Evolutionary conservation across 2,329 filamentous ascomycete genomes (phyloP).

Genomic region (Scopulariopsis brevicaulis): DNA sequence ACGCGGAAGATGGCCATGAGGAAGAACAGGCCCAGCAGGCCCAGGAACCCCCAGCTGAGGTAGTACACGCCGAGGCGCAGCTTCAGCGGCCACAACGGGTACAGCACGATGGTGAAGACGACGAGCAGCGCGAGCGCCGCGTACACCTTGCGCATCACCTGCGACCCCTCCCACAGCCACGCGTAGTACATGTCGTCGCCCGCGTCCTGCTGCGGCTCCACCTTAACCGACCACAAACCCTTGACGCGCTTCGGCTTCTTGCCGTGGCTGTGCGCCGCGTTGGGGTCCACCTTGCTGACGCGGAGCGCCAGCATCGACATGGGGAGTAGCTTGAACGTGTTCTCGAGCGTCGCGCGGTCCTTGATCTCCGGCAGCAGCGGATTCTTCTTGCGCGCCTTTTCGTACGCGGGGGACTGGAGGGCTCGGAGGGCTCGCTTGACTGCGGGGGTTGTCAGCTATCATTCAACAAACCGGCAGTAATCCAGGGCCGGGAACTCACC

Average conservation of each 20-base stretch:
- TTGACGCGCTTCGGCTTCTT: conserved; percentile 84
- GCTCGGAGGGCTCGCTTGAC: conserved; percentile 94
- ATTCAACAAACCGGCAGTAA: not conserved
- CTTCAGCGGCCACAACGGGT: conserved; percentile 90
- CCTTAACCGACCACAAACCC: conserved; percentile 89
- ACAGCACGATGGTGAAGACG: conserved; percentile 85
- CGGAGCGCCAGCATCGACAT: conserved; percentile 89
- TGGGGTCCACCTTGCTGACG: conserved; percentile 70
- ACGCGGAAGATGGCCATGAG: conserved; percentile 94
- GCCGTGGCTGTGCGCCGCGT: conserved; percentile 53
- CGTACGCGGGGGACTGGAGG: conserved; percentile 78
- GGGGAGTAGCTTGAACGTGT: conserved; percentile 88
- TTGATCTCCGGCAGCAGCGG: conserved; percentile 77
- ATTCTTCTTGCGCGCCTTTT: conserved; percentile 83
- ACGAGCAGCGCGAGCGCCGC: conserved; percentile 69
- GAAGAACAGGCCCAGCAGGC: conserved; percentile 87
- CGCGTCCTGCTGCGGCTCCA: conserved; percentile 92
- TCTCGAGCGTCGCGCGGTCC: conserved; percentile 81
- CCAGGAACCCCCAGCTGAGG: conserved; percentile 85
- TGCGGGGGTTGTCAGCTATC: conserved; percentile 21
- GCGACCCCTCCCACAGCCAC: conserved; percentile 90
- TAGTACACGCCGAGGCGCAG: conserved; percentile 95
- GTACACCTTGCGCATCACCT: conserved; percentile 89
- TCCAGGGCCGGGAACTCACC: conserved; percentile 36
- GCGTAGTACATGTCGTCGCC: conserved; percentile 85